These are phyloP conservation scores for Cyberlindnera sargentensis DNA, from an alignment of 805 yeast genomes.

Conservation along the genomic window DNA sequence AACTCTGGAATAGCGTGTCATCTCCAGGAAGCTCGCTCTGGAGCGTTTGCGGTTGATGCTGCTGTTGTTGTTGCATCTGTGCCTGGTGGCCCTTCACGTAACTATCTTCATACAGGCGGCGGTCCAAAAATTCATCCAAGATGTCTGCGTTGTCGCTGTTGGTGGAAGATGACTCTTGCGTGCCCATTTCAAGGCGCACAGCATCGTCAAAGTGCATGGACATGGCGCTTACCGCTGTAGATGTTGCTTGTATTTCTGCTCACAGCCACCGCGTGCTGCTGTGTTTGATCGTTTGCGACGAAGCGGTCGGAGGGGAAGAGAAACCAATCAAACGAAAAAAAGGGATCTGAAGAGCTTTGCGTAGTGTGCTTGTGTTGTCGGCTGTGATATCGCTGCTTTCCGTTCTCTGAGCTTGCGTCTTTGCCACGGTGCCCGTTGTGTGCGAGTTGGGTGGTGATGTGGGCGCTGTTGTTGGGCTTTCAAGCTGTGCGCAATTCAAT, in stretches of 20 bases:
- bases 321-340: too few relatives aligned
- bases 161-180: neutral
- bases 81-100: slow-evolving; percentile 6
- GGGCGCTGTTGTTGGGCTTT: too few relatives aligned
- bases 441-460: too few relatives aligned
- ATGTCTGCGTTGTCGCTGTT: slow-evolving; percentile 29
- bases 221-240: slow-evolving; percentile 2
- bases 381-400: too few relatives aligned
- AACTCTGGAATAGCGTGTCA: slow-evolving; percentile 20
- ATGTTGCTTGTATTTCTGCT: neutral
- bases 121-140: slow-evolving; percentile 38
- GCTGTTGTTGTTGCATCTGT: slow-evolving; percentile 4
- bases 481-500: too few relatives aligned
- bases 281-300: too few relatives aligned
- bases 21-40: neutral
- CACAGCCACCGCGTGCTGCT: neutral
- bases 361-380: too few relatives aligned
- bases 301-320: too few relatives aligned
- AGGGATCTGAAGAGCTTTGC: too few relatives aligned
- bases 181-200: slow-evolving; percentile 3
- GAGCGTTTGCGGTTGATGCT: slow-evolving; percentile 3
- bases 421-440: too few relatives aligned
- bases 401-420: too few relatives aligned
- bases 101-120: slow-evolving; percentile 19
- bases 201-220: slow-evolving; percentile 18